These are phyloP conservation scores for Plasmodium vinckei DNA, from an alignment of 169 alveolate genomes.

Conservation along the genomic window DNA sequence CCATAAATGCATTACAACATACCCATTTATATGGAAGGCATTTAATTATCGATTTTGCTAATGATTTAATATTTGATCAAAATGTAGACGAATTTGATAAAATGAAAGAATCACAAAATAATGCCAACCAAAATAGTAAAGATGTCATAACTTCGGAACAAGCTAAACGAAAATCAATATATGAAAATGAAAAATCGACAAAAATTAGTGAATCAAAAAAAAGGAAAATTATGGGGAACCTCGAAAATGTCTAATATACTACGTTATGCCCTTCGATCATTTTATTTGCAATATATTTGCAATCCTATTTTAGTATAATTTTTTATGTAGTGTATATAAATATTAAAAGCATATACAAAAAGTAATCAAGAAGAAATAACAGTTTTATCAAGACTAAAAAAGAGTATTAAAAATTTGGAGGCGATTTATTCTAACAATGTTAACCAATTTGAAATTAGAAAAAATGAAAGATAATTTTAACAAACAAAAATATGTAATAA, in stretches of 20 bases:
- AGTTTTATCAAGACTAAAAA: too few relatives aligned
- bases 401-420: too few relatives aligned
- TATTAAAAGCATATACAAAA: too few relatives aligned
- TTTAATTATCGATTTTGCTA: conserved; percentile 91
- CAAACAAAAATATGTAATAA: too few relatives aligned
- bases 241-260: conserved; percentile 17
- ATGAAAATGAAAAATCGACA: conserved; percentile 27
- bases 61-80: conserved; percentile 76
- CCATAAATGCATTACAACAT: conserved; percentile 91
- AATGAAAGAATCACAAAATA: conserved; percentile 38
- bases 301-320: too few relatives aligned
- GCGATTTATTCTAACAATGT: too few relatives aligned
- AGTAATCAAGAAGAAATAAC: too few relatives aligned
- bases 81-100: conserved; percentile 66
- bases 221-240: conserved; percentile 29
- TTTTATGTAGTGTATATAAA: too few relatives aligned
- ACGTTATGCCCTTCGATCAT: not conserved
- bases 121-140: not conserved
- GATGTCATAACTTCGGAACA: conserved; percentile 67
- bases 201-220: conserved; percentile 61
- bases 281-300: too few relatives aligned
- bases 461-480: too few relatives aligned
- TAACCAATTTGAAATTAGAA: too few relatives aligned
- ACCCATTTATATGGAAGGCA: conserved; percentile 95
- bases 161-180: conserved; percentile 61